Base-by-base conservation (phyloP, 139 green algal species). In the Chlorella ohadii region DNA sequence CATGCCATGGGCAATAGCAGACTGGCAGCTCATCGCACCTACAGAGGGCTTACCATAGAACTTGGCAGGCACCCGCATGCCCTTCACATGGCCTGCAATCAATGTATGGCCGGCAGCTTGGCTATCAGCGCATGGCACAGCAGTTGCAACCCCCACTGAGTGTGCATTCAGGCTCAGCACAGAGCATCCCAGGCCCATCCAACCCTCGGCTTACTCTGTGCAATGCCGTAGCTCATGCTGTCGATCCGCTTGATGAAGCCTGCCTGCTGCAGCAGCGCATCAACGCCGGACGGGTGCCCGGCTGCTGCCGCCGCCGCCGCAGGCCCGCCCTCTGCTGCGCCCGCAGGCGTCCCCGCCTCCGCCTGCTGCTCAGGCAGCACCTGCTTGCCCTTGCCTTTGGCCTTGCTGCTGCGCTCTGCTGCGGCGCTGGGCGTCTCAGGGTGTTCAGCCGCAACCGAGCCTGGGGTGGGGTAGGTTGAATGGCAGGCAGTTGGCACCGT, bases 31-130 rank as follows among this genome's bases (percentile, higher is more conserved):
- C 44, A 55, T 6, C 44, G 11, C 7, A 6, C 44, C 11, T 6
- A 11, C 44, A 55, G 51, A 13, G 51, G 51, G 51, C 51, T 22
- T 22, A 59, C 51, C 51, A 17, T 72, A 88, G 28, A 88, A 88
- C 34, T 47, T 89, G 38, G 79, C 85, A 39, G 78, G 75, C 34
- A 89, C 85, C 1, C 66, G 57, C 85, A 89, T 88, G 64, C 79
- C 79, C n/a, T 72, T 51, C 20, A 85, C 67, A 28, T 88, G 80
- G 19, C 85, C 85, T 88, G 44, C 28, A 63, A 23, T 9, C 2
- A 33, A 25, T 5, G 25, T 6, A 34, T n/a, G 36, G 17, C 17
- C 17, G 20, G 31, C 12, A 28, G n/a, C n/a, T n/a, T n/a, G n/a
- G n/a, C n/a, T n/a, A n/a, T n/a, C n/a, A n/a, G n/a, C n/a, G n/a